phyloP scores from a whole-genome alignment of 352 stramenopile species.

The Globisporangium apiculatum region DNA sequence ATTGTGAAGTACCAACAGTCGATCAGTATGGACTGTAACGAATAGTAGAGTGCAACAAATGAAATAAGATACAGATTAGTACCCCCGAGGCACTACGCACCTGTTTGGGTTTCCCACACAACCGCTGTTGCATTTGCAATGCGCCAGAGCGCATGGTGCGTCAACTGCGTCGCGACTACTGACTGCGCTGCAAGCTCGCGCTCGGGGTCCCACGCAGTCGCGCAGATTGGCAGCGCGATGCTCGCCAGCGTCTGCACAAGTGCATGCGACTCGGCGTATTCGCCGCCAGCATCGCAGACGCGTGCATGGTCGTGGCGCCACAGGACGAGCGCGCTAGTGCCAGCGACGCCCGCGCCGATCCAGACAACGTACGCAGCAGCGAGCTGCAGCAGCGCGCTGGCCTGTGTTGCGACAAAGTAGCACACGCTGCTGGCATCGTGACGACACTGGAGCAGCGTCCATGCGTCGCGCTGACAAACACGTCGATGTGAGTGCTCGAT shows the following conservation, averaged over 20 bases:
- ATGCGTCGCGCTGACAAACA: slow-evolving; percentile 11
- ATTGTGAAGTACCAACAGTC: too few relatives aligned
- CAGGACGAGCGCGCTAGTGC: slow-evolving; percentile 27
- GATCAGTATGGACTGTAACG: too few relatives aligned
- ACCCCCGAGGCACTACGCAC: neutral
- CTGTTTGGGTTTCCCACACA: slow-evolving; percentile 6
- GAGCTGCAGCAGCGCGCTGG: slow-evolving; percentile 21
- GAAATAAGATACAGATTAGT: neutral
- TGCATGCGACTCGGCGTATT: neutral
- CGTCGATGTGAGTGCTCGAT: neutral
- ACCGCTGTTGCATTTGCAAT: slow-evolving; percentile 1
- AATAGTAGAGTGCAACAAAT: too few relatives aligned
- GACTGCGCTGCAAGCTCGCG: neutral
- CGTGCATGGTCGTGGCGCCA: slow-evolving; percentile 36
- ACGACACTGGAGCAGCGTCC: slow-evolving; percentile 36
- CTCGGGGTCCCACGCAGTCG: neutral
- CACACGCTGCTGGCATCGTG: slow-evolving; percentile 33
- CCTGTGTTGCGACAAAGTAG: slow-evolving; percentile 31
- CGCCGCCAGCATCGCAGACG: neutral
- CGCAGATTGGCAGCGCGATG: slow-evolving; percentile 6
- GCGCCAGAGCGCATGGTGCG: neutral
- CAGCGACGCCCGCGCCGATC: slow-evolving; percentile 19
- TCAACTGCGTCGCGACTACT: neutral
- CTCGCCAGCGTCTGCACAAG: slow-evolving; percentile 7
- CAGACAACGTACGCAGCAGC: slow-evolving; percentile 35